Evolutionary conservation across 768 basidiomycete genomes (phyloP).

Genomic region (Auricularia heimuer): DNA sequence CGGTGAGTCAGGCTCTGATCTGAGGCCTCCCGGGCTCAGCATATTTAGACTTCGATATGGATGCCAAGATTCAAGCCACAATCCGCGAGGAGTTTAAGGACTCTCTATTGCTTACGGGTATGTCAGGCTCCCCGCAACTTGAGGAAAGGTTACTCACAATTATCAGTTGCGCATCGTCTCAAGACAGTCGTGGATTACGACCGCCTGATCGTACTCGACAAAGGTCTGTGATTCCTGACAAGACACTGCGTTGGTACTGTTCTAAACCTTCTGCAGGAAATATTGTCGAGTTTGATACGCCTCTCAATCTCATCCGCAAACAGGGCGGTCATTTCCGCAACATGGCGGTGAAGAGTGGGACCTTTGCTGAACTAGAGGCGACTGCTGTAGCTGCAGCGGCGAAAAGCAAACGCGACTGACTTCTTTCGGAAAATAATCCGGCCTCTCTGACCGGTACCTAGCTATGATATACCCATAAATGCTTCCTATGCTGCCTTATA

Average conservation of each 20-base stretch:
- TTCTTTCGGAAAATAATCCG: no score
- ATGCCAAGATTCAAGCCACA: slow-evolving; percentile 81
- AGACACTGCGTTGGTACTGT: no score
- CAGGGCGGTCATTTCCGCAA: slow-evolving; percentile 39
- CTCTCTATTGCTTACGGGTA: slow-evolving; percentile 25
- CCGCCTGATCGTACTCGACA: slow-evolving; percentile 68
- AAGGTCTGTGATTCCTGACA: slow-evolving; percentile 5
- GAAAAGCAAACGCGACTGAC: neutral
- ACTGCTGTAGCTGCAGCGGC: slow-evolving; percentile 4
- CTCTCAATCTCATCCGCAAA: slow-evolving; percentile 36
- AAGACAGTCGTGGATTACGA: slow-evolving; percentile 77
- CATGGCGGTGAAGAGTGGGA: slow-evolving; percentile 41
- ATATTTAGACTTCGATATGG: slow-evolving; percentile 53
- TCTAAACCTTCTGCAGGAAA: slow-evolving; percentile 26
- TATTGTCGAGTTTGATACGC: slow-evolving; percentile 41
- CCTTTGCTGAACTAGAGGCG: slow-evolving; percentile 13
- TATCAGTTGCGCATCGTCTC: slow-evolving; percentile 58
- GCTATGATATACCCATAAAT: no score
- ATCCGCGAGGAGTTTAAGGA: slow-evolving; percentile 78
- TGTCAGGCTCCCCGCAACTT: neutral
- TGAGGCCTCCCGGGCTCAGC: slow-evolving; percentile 6
- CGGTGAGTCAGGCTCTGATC: slow-evolving; percentile 26
- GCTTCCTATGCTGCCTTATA: no score
- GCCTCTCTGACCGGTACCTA: no score
- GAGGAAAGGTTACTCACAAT: slow-evolving; percentile 4